Conservation (phyloP, 1,284 basidiomycete species). For the Cutaneotrichosporon dermatis region DNA sequence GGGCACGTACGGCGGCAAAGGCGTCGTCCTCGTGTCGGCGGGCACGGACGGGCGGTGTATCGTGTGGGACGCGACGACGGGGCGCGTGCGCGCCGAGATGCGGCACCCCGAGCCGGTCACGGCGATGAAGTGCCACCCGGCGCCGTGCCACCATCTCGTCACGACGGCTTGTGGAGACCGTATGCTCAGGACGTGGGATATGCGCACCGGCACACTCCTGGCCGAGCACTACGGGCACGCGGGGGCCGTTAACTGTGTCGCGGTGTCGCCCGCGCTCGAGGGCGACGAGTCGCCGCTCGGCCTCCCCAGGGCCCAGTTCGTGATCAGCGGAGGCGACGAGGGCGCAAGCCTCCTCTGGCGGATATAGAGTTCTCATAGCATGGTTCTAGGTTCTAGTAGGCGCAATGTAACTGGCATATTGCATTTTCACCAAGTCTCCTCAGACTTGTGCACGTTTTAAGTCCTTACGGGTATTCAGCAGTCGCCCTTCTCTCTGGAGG, state of each 20-base stretch:
- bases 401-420: too few relatives aligned
- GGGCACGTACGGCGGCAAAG: conserved; percentile 53
- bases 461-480: too few relatives aligned
- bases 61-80: conserved; percentile 87
- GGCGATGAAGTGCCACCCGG: conserved; percentile 65
- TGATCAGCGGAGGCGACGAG: conserved; percentile 82
- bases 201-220: conserved; percentile 71
- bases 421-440: too few relatives aligned
- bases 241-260: conserved; percentile 71
- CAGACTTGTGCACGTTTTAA: too few relatives aligned
- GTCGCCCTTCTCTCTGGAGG: too few relatives aligned
- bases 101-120: conserved; percentile 70
- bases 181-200: conserved; percentile 87
- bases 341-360: conserved; percentile 69
- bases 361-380: not conserved
- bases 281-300: conserved; percentile 41
- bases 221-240: conserved; percentile 80
- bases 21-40: conserved; percentile 71
- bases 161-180: conserved; percentile 81
- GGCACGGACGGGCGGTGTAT: conserved; percentile 90
- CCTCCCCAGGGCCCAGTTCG: conserved; percentile 47
- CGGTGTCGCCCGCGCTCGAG: conserved; percentile 54
- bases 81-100: conserved; percentile 68
- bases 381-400: too few relatives aligned
- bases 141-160: conserved; percentile 63